Percentiles rank a stretch among this genome's conserved stretches.
Conservation (phyloP, 1,284 basidiomycete species). For the Ganoderma multipileum region DNA sequence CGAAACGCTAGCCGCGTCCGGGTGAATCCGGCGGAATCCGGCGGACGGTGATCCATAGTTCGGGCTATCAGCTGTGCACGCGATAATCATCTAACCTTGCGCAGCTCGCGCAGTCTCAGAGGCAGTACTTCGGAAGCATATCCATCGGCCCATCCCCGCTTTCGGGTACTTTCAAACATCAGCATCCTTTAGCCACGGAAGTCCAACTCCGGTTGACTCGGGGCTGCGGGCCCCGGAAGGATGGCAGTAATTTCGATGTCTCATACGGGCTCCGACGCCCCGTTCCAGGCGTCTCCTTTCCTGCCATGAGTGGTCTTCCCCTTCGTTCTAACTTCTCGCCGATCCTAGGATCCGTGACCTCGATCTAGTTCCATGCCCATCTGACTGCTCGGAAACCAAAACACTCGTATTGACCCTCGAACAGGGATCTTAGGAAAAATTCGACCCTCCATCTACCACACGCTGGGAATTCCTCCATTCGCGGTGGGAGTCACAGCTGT, state of each 20-base stretch:
- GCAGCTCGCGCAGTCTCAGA: too few relatives aligned
- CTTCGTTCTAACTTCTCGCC: background rate
- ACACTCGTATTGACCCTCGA: background rate
- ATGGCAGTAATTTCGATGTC: background rate
- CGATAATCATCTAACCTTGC: too few relatives aligned
- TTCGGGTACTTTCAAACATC: too few relatives aligned
- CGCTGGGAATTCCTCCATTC: background rate
- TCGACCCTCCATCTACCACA: background rate
- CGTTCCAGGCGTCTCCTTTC: background rate
- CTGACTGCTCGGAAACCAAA: background rate
- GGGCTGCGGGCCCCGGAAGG: background rate
- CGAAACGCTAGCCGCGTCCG: too few relatives aligned
- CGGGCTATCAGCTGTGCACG: too few relatives aligned
- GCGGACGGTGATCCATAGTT: too few relatives aligned
- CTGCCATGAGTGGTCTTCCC: background rate
- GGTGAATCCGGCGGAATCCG: too few relatives aligned
- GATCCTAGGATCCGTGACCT: background rate
- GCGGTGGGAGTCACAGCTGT: background rate
- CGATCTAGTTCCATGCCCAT: background rate
- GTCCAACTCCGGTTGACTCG: background rate
- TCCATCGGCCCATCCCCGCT: too few relatives aligned
- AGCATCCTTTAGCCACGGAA: too few relatives aligned
- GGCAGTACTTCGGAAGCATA: too few relatives aligned
- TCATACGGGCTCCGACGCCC: background rate
- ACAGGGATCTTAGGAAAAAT: background rate